Conservation (phyloP, 2,329 filamentous ascomycete genomes). For the Byssoonygena ceratinophila region DNA sequence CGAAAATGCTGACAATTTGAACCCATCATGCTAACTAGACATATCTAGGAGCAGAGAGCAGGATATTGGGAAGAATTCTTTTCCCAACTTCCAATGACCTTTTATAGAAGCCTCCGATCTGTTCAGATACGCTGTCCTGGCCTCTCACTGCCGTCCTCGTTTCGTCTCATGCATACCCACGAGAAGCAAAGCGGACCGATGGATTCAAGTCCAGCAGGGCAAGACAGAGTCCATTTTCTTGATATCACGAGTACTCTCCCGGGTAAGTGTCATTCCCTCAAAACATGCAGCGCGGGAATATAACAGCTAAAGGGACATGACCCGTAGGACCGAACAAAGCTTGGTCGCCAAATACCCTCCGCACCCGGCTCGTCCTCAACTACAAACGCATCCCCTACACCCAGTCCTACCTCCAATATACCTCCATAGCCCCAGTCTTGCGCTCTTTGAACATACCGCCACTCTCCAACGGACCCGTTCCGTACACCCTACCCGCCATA, state of each 20-base stretch:
- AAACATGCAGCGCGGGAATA: neutral
- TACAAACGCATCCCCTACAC: constrained; percentile 34
- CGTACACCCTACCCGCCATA: constrained; percentile 34
- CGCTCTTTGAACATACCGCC: constrained; percentile 19
- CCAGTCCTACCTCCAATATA: constrained; percentile 34
- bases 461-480: constrained; percentile 5
- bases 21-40: too few species aligned
- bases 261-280: neutral
- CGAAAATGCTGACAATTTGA: neutral
- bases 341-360: constrained; percentile 31
- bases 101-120: neutral
- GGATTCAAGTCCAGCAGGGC: neutral
- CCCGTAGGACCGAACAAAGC: constrained; percentile 11
- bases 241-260: constrained; percentile 14
- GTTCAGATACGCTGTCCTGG: neutral
- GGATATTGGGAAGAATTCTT: too few species aligned
- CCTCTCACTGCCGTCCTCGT: neutral
- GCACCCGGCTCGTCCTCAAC: constrained; percentile 35
- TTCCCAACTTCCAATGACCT: too few species aligned
- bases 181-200: neutral
- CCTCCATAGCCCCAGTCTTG: constrained; percentile 31
- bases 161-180: neutral
- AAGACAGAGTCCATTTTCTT: constrained; percentile 15
- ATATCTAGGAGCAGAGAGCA: too few species aligned
- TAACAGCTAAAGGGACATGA: neutral